Evolutionary conservation across 2,329 filamentous ascomycete species (phyloP).

Genomic region (Leptographium galeiforme): DNA sequence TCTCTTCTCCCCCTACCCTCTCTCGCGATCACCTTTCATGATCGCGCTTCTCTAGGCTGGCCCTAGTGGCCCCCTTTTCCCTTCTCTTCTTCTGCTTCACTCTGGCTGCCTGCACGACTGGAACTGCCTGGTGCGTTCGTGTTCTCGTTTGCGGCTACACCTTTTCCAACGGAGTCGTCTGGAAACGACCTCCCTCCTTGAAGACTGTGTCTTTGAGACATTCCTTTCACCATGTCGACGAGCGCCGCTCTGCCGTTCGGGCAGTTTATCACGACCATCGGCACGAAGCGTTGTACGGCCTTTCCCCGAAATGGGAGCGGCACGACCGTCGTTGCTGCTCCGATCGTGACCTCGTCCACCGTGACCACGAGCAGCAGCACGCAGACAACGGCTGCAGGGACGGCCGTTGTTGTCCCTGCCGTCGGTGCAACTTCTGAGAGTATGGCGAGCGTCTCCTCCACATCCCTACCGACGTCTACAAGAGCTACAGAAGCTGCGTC

Average conservation of each 20-base stretch:
- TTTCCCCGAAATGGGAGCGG: conserved; percentile 24
- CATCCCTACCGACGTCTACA: not conserved
- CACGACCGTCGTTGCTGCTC: conserved; percentile 9
- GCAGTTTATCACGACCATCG: conserved; percentile 34
- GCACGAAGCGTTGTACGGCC: conserved; percentile 40
- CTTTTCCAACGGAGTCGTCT: conserved; percentile 6
- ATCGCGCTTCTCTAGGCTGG: conserved; percentile 23
- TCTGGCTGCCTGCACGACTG: conserved; percentile 25
- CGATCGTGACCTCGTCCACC: not conserved
- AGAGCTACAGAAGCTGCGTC: not conserved
- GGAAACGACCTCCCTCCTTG: conserved; percentile 7
- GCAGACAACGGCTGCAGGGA: not conserved
- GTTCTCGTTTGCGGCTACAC: not conserved
- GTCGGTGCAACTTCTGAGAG: conserved; percentile 12
- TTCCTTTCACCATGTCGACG: conserved; percentile 24
- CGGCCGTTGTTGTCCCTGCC: not conserved
- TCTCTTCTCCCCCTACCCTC: conserved; percentile 4
- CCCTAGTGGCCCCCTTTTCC: conserved; percentile 22
- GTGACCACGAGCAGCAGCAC: not conserved
- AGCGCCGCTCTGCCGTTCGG: conserved; percentile 28
- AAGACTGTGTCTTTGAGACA: conserved; percentile 2
- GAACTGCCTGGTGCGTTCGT: conserved; percentile 22
- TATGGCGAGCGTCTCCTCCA: conserved; percentile 19
- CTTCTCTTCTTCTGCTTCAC: conserved; percentile 18
- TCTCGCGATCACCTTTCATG: conserved; percentile 20